Conservation (phyloP, 2,329 filamentous ascomycete genomes). For the Epichloe brachyelytri region DNA sequence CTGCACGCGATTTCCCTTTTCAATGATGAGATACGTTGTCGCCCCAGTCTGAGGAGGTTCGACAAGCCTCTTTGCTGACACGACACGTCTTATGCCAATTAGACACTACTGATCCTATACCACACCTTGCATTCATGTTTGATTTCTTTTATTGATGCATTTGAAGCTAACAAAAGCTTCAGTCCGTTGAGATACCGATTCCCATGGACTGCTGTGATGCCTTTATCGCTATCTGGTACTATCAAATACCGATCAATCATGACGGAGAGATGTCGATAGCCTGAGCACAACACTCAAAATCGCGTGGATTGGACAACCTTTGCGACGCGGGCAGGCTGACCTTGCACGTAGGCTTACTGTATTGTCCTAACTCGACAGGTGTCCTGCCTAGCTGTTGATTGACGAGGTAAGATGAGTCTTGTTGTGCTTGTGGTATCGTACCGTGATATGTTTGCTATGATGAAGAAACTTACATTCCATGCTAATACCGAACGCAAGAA, state of each 20-base stretch:
- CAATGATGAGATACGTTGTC: slow-evolving; percentile 35
- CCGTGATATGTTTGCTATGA: slow-evolving; percentile 33
- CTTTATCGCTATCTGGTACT: slow-evolving; percentile 27
- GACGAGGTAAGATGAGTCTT: slow-evolving; percentile 13
- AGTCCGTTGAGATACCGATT: neutral
- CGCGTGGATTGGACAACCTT: neutral
- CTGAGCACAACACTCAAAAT: slow-evolving; percentile 13
- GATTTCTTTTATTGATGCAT: neutral
- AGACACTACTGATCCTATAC: slow-evolving; percentile 33
- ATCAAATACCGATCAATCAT: slow-evolving; percentile 32
- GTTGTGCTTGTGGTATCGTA: neutral
- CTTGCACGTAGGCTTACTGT: neutral
- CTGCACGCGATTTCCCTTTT: neutral
- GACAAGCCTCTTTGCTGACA: slow-evolving; percentile 35
- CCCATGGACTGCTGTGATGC: slow-evolving; percentile 21
- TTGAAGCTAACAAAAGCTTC: slow-evolving; percentile 2
- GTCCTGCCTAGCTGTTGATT: neutral
- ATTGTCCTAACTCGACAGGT: neutral
- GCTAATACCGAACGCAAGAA: slow-evolving; percentile 57
- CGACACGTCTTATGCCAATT: slow-evolving; percentile 44
- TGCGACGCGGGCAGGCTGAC: neutral
- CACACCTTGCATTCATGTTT: neutral
- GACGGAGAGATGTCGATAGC: slow-evolving; percentile 24
- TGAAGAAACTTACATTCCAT: slow-evolving; percentile 59
- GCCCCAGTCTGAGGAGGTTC: slow-evolving; percentile 36